phyloP scores from a whole-genome alignment of 495 filamentous ascomycete genomes.

The Aspergillus steynii region DNA sequence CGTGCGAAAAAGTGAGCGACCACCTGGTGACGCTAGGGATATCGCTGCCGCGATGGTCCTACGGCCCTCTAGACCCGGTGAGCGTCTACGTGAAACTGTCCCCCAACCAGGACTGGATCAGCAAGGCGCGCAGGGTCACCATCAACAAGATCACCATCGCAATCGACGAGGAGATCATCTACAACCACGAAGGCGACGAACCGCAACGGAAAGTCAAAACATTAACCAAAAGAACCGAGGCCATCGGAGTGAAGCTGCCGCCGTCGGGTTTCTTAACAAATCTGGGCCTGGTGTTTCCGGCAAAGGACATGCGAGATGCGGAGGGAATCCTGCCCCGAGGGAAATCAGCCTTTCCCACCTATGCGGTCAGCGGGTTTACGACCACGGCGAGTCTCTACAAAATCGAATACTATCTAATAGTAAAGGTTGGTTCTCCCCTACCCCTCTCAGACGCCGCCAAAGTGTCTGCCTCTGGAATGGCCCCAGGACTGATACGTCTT shows the following conservation, averaged over 20 bases:
- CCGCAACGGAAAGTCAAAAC: conserved; percentile 87
- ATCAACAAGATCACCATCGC: conserved; percentile 91
- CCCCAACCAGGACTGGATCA: conserved; percentile 88
- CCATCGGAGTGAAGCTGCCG: conserved; percentile 77
- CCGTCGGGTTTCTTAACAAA: conserved; percentile 89
- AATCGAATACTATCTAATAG: conserved; percentile 93
- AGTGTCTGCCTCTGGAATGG: background rate
- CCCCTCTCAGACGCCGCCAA: no score
- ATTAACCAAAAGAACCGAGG: conserved; percentile 79
- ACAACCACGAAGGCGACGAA: conserved; percentile 97
- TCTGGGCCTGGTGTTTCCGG: conserved; percentile 85
- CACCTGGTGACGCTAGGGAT: conserved; percentile 91
- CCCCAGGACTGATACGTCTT: conserved; percentile 5
- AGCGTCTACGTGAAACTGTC: conserved; percentile 91
- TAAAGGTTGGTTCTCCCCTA: conserved; percentile 66
- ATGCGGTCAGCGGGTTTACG: conserved; percentile 85
- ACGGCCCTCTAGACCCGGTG: conserved; percentile 92
- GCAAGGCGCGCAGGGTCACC: conserved; percentile 86
- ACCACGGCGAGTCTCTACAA: conserved; percentile 95
- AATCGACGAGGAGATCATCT: conserved; percentile 96
- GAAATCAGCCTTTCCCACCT: conserved; percentile 85
- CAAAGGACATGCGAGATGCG: conserved; percentile 81
- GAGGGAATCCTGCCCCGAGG: conserved; percentile 86
- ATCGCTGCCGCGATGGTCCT: conserved; percentile 91
- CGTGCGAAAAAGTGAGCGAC: conserved; percentile 79